These are phyloP conservation scores for Colletotrichum sp. DNA, from an alignment of 2,329 filamentous ascomycete genomes.

Conservation along the genomic window DNA sequence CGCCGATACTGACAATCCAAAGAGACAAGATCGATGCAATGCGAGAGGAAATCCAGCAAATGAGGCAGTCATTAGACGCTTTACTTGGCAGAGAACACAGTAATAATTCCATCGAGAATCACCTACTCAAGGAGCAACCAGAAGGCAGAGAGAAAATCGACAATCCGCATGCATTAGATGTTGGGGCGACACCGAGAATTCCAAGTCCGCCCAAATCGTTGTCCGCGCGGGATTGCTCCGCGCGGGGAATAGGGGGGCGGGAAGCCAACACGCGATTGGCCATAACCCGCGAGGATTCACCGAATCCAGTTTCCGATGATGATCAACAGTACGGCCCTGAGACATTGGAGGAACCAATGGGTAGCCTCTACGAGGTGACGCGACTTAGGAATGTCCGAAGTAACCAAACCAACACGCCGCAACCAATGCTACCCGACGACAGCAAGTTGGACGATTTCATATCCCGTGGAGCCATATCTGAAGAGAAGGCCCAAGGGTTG, in stretches of 20 bases:
- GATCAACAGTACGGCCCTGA: slow-evolving; percentile 18
- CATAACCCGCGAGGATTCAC: not conserved
- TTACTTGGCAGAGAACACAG: not conserved
- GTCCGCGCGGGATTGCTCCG: not conserved
- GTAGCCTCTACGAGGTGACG: slow-evolving; percentile 58
- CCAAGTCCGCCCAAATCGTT: not conserved
- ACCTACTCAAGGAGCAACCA: not conserved
- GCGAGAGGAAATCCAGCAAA: not conserved
- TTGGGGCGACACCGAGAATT: fast-evolving
- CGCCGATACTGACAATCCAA: not conserved
- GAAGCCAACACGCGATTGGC: not conserved
- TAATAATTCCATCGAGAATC: fast-evolving
- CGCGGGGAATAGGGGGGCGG: not conserved
- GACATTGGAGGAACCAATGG: slow-evolving; percentile 51
- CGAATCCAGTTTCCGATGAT: slow-evolving; percentile 16
- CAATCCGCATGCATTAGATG: not conserved
- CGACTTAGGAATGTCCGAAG: slow-evolving; percentile 41
- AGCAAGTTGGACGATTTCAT: slow-evolving; percentile 45
- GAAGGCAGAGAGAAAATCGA: fast-evolving
- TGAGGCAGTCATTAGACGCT: not conserved
- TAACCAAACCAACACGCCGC: slow-evolving; percentile 12
- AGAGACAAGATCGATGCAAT: not conserved
- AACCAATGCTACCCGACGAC: not conserved
- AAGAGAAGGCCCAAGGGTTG: slow-evolving; percentile 51
- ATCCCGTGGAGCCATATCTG: slow-evolving; percentile 46